Percentiles rank a stretch among this genome's conserved stretches.
Conservation (phyloP, 345 rosid species). For the Populus alba region DNA sequence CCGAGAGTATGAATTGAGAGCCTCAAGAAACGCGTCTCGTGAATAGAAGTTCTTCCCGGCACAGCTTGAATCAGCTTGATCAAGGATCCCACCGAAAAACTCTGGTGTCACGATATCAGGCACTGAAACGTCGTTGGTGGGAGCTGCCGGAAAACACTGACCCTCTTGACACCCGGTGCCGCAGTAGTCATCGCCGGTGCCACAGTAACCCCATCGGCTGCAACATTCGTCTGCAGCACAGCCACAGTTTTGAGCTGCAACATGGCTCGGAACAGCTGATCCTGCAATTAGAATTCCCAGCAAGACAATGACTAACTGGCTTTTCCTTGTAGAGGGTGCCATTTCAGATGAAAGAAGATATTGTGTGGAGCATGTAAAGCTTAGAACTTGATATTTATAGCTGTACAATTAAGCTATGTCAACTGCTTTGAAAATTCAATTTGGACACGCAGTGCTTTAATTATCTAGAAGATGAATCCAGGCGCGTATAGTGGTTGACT, state of each 20-base stretch:
- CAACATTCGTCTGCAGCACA: slow-evolving; percentile 11
- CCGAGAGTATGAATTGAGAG: slow-evolving; percentile 6
- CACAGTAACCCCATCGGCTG: slow-evolving; percentile 11
- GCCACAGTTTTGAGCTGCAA: slow-evolving; percentile 9
- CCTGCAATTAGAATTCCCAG: not conserved
- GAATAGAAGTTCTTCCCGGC: slow-evolving; percentile 50
- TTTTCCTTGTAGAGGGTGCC: not conserved
- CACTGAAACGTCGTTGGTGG: not conserved
- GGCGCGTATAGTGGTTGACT: not conserved
- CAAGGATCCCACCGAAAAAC: slow-evolving; percentile 11
- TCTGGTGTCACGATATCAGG: slow-evolving; percentile 5
- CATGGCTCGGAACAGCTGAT: not conserved
- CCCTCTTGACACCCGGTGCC: slow-evolving; percentile 6
- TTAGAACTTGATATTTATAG: not conserved
- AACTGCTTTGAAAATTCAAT: not conserved
- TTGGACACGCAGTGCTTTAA: not conserved
- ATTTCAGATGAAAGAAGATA: not conserved
- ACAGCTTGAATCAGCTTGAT: slow-evolving; percentile 24
- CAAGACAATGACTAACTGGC: not conserved
- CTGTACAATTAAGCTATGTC: not conserved
- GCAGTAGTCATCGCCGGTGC: not conserved
- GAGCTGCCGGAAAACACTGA: not conserved
- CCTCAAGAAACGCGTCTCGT: slow-evolving; percentile 15
- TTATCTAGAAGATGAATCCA: not conserved
- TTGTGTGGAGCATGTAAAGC: not conserved